These are phyloP conservation scores for Fusarium kyushuense DNA, from an alignment of 2,329 filamentous ascomycete genomes.

Conservation along the genomic window DNA sequence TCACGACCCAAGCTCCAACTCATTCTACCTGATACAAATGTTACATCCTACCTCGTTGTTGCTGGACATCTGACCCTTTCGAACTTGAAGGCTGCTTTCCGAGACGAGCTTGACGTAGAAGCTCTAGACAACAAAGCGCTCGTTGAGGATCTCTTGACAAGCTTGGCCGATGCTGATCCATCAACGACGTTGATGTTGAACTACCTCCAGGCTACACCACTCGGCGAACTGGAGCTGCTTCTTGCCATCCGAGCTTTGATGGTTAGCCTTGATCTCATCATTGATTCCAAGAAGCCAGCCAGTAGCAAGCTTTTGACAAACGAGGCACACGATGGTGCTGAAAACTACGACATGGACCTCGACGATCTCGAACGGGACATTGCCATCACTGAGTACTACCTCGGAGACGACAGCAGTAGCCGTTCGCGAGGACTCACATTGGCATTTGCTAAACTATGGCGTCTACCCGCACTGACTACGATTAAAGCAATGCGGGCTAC, in stretches of 20 bases:
- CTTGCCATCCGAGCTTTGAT: slow-evolving; percentile 75
- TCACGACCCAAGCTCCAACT: slow-evolving; percentile 51
- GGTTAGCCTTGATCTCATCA: slow-evolving; percentile 73
- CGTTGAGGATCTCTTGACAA: slow-evolving; percentile 71
- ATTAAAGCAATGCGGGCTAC: slow-evolving; percentile 72
- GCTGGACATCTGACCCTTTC: slow-evolving; percentile 70
- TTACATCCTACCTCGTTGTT: slow-evolving; percentile 69
- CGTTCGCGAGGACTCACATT: slow-evolving; percentile 74
- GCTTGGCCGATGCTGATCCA: slow-evolving; percentile 74
- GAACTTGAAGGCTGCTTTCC: slow-evolving; percentile 70
- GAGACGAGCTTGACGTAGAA: slow-evolving; percentile 60
- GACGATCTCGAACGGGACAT: slow-evolving; percentile 74
- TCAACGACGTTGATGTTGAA: slow-evolving; percentile 74
- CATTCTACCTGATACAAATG: slow-evolving; percentile 63
- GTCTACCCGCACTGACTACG: slow-evolving; percentile 70
- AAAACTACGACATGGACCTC: slow-evolving; percentile 64
- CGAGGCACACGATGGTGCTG: slow-evolving; percentile 47
- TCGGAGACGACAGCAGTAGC: slow-evolving; percentile 72
- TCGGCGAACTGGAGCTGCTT: slow-evolving; percentile 75
- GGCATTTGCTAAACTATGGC: slow-evolving; percentile 76
- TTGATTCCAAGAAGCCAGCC: slow-evolving; percentile 54
- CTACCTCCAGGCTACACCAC: slow-evolving; percentile 73
- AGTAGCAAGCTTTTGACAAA: slow-evolving; percentile 51
- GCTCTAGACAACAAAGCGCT: slow-evolving; percentile 60
- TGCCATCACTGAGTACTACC: slow-evolving; percentile 74